Evolutionary conservation across 2,329 filamentous ascomycete genomes (phyloP).

Genomic region (Alternaria solani): DNA sequence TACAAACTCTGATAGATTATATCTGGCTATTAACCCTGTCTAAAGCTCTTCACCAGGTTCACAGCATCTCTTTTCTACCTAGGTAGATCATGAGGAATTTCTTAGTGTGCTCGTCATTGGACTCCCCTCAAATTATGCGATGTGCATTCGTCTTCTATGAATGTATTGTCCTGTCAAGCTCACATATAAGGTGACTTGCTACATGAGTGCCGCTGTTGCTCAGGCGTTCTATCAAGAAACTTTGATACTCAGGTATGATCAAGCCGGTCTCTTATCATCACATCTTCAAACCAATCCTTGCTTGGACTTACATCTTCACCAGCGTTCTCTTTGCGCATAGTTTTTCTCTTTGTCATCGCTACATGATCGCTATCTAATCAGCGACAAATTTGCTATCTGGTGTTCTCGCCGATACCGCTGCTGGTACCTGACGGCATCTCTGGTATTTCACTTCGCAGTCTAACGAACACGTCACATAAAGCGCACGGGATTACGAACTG

Average conservation of each 20-base stretch:
- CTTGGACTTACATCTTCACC: background rate
- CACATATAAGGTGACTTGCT: background rate
- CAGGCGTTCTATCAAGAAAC: background rate
- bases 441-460: conserved; percentile 9
- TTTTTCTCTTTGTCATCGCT: background rate
- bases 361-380: background rate
- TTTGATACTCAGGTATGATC: background rate
- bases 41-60: background rate
- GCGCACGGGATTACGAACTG: background rate
- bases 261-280: conserved; percentile 1
- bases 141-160: background rate
- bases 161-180: background rate
- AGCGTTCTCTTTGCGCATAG: background rate
- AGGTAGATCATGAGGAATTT: background rate
- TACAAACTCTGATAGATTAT: background rate
- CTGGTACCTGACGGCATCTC: background rate
- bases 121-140: background rate
- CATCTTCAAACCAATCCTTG: background rate
- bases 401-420: background rate
- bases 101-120: background rate
- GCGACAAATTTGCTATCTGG: background rate
- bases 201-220: background rate
- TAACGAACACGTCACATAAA: conserved; percentile 1
- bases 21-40: background rate
- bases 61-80: background rate